Evolutionary conservation across 2,329 filamentous ascomycete genomes (phyloP).

Genomic region (Venturia pyrina): DNA sequence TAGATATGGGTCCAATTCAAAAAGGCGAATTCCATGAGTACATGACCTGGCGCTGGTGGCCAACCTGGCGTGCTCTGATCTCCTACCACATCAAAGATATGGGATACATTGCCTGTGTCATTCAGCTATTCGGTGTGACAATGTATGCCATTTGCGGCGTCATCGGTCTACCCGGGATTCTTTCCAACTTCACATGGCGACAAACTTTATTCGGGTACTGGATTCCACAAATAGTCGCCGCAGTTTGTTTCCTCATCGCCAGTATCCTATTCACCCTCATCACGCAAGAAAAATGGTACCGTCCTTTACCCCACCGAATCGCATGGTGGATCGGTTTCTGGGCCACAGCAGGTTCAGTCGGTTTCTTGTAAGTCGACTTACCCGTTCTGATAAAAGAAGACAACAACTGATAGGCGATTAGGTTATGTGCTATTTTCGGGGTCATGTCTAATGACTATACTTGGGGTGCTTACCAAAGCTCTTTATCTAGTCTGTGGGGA

Average conservation of each 20-base stretch:
- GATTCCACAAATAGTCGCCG: slow-evolving; percentile 21
- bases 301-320: slow-evolving; percentile 17
- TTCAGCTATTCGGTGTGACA: slow-evolving; percentile 22
- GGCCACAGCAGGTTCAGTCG: slow-evolving; percentile 19
- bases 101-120: slow-evolving; percentile 20
- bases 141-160: slow-evolving; percentile 19
- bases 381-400: too few species aligned
- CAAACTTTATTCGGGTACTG: slow-evolving; percentile 19
- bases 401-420: neutral
- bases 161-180: slow-evolving; percentile 20
- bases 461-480: slow-evolving; percentile 18
- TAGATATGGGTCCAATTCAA: slow-evolving; percentile 15
- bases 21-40: slow-evolving; percentile 14
- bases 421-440: slow-evolving; percentile 11
- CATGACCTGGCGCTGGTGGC: slow-evolving; percentile 21
- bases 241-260: slow-evolving; percentile 20
- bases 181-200: slow-evolving; percentile 17
- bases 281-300: slow-evolving; percentile 23
- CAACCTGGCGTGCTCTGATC: slow-evolving; percentile 19
- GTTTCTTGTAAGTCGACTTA: slow-evolving; percentile 17
- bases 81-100: slow-evolving; percentile 21
- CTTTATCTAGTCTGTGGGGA: slow-evolving; percentile 20
- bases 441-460: slow-evolving; percentile 11
- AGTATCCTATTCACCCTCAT: slow-evolving; percentile 21
- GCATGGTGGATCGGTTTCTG: slow-evolving; percentile 24